A percentile compares a stretch with the other conserved stretches of the same genome.
These are phyloP conservation scores for Yarrowia deformans DNA, from an alignment of 805 yeast species.

Conservation along the genomic window DNA sequence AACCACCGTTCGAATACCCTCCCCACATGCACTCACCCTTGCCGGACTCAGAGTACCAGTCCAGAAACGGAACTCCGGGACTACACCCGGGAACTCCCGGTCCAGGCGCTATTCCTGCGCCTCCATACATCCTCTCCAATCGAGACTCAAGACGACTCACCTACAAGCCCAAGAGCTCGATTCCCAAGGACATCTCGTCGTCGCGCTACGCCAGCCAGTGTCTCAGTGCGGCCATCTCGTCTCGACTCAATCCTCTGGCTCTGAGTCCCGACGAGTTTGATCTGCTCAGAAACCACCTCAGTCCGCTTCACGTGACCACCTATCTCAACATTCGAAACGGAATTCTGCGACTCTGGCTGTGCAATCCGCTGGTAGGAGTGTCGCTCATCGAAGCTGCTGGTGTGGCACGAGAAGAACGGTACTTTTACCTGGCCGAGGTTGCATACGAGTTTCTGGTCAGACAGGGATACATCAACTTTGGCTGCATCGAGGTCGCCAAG, in stretches of 20 bases:
- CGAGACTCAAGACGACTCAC: constrained; percentile 29
- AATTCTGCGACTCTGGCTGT: constrained; percentile 53
- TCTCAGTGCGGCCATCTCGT: constrained; percentile 53
- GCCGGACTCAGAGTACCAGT: constrained; percentile 38
- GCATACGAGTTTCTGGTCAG: constrained; percentile 55
- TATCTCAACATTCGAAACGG: constrained; percentile 55
- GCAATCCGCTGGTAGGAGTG: constrained; percentile 54
- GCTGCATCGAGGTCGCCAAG: constrained; percentile 50
- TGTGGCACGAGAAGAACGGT: constrained; percentile 52
- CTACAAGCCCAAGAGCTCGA: constrained; percentile 52
- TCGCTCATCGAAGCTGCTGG: constrained; percentile 55
- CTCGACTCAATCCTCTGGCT: constrained; percentile 52
- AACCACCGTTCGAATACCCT: constrained; percentile 32
- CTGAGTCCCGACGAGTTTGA: constrained; percentile 52
- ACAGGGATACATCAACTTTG: constrained; percentile 55
- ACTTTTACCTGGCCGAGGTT: constrained; percentile 53
- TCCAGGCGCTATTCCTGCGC: constrained; percentile 43
- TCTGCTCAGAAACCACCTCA: constrained; percentile 49
- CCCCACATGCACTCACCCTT: constrained; percentile 38
- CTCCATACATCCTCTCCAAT: constrained; percentile 45
- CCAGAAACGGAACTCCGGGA: constrained; percentile 17
- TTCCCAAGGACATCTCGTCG: constrained; percentile 51
- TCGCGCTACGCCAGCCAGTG: constrained; percentile 53
- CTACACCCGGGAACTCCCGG: constrained; percentile 36
- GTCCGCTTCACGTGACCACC: constrained; percentile 53